A percentile compares a stretch with the other conserved stretches of the same genome.
Conservation (phyloP, 306 rosid species). For the Rosa chinensis region DNA sequence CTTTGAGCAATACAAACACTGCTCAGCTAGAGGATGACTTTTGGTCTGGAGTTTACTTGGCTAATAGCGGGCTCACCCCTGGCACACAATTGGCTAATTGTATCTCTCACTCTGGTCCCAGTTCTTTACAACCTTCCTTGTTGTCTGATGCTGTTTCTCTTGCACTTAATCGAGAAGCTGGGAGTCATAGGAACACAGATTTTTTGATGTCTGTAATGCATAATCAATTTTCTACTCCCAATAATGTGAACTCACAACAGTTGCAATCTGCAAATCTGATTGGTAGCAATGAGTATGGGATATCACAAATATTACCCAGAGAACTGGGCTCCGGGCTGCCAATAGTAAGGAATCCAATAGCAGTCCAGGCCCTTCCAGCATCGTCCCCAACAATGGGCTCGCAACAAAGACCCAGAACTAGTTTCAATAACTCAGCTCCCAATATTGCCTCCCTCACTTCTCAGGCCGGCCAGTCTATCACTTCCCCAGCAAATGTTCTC, state of each 20-base stretch:
- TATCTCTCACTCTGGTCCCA: conserved; percentile 19
- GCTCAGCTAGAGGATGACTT: conserved; percentile 44
- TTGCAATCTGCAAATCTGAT: conserved; percentile 27
- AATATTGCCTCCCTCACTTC: conserved; percentile 44
- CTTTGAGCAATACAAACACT: conserved; percentile 30
- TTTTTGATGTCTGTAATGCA: conserved; percentile 37
- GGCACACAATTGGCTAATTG: conserved; percentile 32
- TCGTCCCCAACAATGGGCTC: conserved; percentile 42
- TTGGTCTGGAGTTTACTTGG: conserved; percentile 40
- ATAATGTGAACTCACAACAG: conserved; percentile 46
- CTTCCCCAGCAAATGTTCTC: conserved; percentile 34
- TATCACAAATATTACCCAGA: conserved; percentile 33
- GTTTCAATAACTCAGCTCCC: conserved; percentile 38
- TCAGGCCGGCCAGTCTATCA: conserved; percentile 39
- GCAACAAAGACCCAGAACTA: conserved; percentile 48
- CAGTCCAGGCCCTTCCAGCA: conserved; percentile 87
- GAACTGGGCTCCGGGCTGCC: background rate
- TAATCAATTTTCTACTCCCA: conserved; percentile 38
- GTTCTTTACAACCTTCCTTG: conserved; percentile 28
- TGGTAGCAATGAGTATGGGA: conserved; percentile 53
- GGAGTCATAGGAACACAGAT: conserved; percentile 34
- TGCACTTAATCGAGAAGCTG: conserved; percentile 48
- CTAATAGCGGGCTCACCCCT: conserved; percentile 2
- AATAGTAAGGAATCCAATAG: conserved; percentile 51
- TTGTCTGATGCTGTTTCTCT: conserved; percentile 44